Conservation (phyloP, 73 alveolate genomes). For the Paramecium pentaurelia region DNA sequence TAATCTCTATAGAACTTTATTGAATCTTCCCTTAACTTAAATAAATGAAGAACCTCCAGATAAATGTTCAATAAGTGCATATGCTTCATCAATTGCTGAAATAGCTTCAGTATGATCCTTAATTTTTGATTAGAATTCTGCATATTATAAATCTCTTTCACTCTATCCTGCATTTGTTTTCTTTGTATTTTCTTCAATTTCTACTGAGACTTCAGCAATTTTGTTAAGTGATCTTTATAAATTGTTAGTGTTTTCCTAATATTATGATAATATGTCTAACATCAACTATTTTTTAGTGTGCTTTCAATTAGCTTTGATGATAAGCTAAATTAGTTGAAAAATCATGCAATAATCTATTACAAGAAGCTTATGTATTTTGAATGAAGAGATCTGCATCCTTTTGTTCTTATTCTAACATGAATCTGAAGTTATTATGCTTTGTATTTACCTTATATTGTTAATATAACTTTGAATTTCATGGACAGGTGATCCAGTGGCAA, state of each 20-base stretch:
- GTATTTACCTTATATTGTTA: neutral
- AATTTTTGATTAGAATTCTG: neutral
- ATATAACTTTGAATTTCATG: neutral
- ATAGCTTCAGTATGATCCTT: neutral
- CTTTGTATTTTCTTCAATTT: neutral
- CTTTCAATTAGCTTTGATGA: neutral
- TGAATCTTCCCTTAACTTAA: neutral
- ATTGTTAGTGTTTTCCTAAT: neutral
- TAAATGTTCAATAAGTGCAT: conserved; percentile 12
- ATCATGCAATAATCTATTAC: neutral
- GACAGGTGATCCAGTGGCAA: neutral
- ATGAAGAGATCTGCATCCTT: neutral
- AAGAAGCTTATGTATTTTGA: neutral
- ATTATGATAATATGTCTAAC: neutral
- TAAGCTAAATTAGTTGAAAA: neutral
- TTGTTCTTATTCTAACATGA: conserved; percentile 7
- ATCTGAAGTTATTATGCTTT: neutral
- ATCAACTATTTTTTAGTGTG: neutral
- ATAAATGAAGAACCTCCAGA: neutral
- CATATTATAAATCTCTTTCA: neutral
- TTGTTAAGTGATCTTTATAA: neutral
- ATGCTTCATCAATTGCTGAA: neutral
- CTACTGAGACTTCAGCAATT: neutral
- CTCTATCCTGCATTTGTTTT: neutral
- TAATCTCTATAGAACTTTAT: neutral